Evolutionary conservation across 495 filamentous ascomycete genomes (phyloP), one percentile per base, ranked within the genome.

Genomic region (Aspergillus leporis): DNA sequence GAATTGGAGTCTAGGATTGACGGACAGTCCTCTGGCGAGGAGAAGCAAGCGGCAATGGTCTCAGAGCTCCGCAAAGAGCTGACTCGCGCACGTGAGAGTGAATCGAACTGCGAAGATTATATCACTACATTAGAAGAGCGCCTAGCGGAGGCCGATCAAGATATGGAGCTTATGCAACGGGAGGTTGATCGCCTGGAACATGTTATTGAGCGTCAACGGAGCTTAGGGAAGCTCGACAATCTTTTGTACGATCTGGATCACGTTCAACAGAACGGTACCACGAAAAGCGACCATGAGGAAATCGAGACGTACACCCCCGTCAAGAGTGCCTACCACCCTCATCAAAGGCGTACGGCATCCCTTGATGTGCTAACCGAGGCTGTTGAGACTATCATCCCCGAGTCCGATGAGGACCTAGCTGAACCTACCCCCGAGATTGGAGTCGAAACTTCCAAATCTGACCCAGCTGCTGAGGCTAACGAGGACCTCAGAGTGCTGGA

Each of bases 71-170:
- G 91, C 47, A 96, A 96, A 67, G 94, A 99, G 72, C 87, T 98
- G 53, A 81, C 85, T 14, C 85, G 93, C n/a, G 83, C 92, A 45
- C 90, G 93, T 14, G 95, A 96, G 54, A 97, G 90, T 66, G 94
- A 99, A 74, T 81, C 87, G 21, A 84, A 86, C 54, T 89, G 84
- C 63, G 94, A 99, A 66, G 93, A 97, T 54, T 99, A 99, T 68
- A 98, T 99, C 49, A 93, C 94, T 4, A 98, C 93, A 2, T 78
- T 99, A 34, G 94, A 99, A 72, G 94, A 98, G 71, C 88, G 94
- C 18, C 83, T 99, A 16, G 95, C 95, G 0, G 94, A 99, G 73
- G 85, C 92, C 5, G 94, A 99, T 65, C 93, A 97, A 68, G 95
- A 99, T 66, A 87, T 91, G 66, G 94, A 98, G 67, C 70, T 96